Evolutionary conservation across 306 rosid genomes (phyloP).

Genomic region (Vicia faba): DNA sequence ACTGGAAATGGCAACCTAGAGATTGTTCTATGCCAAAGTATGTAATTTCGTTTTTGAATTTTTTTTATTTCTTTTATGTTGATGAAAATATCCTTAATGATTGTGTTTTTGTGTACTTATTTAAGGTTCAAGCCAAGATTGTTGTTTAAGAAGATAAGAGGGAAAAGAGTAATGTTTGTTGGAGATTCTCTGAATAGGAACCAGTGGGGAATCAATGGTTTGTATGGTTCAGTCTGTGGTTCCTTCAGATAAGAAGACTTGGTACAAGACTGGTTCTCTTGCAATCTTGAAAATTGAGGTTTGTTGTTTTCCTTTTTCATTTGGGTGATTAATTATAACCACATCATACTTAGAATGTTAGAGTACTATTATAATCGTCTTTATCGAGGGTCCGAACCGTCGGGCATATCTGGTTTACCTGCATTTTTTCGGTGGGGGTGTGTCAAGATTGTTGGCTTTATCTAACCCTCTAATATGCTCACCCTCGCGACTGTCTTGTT

Average conservation of each 20-base stretch:
- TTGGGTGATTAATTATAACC: not conserved
- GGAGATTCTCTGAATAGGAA: slow-evolving; percentile 96
- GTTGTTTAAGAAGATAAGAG: slow-evolving; percentile 85
- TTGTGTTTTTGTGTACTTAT: slow-evolving; percentile 15
- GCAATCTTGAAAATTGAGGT: slow-evolving; percentile 82
- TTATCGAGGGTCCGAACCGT: not conserved
- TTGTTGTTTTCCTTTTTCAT: slow-evolving; percentile 7
- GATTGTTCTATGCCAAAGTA: slow-evolving; percentile 91
- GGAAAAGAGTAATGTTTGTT: slow-evolving; percentile 95
- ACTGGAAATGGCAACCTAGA: slow-evolving; percentile 99
- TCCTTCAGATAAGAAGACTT: slow-evolving; percentile 71
- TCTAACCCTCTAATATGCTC: too few species aligned
- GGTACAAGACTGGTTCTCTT: slow-evolving; percentile 83
- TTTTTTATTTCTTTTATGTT: not conserved
- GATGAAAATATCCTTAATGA: slow-evolving; percentile 6
- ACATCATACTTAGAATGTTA: not conserved
- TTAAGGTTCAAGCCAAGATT: slow-evolving; percentile 81
- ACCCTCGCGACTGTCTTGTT: too few species aligned
- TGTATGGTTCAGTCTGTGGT: slow-evolving; percentile 78
- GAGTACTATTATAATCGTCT: not conserved
- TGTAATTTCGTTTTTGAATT: not conserved
- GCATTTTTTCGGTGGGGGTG: too few species aligned
- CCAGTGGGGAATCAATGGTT: slow-evolving; percentile 99
- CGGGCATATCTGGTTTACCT: too few species aligned
- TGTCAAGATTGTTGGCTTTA: too few species aligned